These are phyloP conservation scores for Aspergillus sp. DNA, from an alignment of 2,329 filamentous ascomycete species.

Conservation along the genomic window DNA sequence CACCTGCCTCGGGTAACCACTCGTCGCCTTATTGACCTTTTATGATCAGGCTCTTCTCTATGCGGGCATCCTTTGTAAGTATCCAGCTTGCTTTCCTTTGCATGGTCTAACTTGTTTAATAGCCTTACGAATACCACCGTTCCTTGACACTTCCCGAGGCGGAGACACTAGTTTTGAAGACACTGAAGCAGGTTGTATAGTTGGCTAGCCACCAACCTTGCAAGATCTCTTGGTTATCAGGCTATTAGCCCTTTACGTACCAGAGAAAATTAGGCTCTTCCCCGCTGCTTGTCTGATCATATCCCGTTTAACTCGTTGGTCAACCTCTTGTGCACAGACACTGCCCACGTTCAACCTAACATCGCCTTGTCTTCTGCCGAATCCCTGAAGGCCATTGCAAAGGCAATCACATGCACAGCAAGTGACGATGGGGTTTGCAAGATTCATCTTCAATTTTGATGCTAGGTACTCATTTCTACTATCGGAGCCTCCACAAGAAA, in stretches of 20 bases:
- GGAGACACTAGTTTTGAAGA: constrained; percentile 94
- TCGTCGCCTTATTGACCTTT: too few species aligned
- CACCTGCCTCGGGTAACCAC: too few species aligned
- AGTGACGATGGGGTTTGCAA: constrained; percentile 92
- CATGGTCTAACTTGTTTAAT: too few species aligned
- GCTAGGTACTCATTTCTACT: constrained; percentile 70
- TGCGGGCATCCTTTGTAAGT: too few species aligned
- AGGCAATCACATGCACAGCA: constrained; percentile 89
- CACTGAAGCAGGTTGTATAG: constrained; percentile 79
- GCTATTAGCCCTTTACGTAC: too few species aligned
- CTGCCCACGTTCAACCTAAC: constrained; percentile 88
- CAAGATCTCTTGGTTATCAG: too few species aligned
- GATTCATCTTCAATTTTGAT: constrained; percentile 99
- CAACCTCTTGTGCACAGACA: constrained; percentile 93
- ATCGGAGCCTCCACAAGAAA: too few species aligned
- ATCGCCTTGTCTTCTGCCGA: constrained; percentile 91
- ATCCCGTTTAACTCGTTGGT: constrained; percentile 93
- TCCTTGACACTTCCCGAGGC: constrained; percentile 90
- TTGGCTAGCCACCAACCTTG: too few species aligned
- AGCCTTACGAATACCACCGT: constrained; percentile 84
- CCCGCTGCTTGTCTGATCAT: constrained; percentile 85
- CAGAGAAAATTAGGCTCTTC: constrained; percentile 63
- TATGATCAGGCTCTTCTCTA: too few species aligned
- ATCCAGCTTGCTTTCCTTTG: too few species aligned
- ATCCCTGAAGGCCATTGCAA: constrained; percentile 89